A percentile compares a stretch with the other conserved stretches of the same genome.
Evolutionary conservation across 306 rosid species (phyloP).

Genomic region (Heteromeles arbutifolia): DNA sequence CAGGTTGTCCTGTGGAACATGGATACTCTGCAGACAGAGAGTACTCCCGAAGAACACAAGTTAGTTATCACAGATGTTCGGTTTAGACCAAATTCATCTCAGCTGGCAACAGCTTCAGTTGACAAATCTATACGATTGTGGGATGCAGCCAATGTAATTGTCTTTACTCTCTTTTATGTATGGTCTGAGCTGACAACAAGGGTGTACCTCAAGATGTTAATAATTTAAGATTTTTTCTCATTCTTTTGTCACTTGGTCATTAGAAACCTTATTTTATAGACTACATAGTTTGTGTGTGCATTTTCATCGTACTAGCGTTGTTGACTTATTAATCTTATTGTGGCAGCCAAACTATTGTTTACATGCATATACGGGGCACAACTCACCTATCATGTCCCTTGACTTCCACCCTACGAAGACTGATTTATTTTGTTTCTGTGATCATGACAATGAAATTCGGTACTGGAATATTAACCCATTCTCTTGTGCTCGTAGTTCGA

Average conservation of each 20-base stretch:
- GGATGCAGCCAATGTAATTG: slow-evolving; percentile 83
- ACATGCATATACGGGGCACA: slow-evolving; percentile 52
- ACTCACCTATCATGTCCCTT: slow-evolving; percentile 65
- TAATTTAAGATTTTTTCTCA: no score
- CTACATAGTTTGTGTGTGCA: not conserved
- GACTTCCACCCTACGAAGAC: slow-evolving; percentile 94
- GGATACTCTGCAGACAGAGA: slow-evolving; percentile 75
- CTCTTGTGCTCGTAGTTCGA: slow-evolving; percentile 49
- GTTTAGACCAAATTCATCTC: slow-evolving; percentile 84
- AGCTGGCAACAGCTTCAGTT: slow-evolving; percentile 83
- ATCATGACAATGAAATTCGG: slow-evolving; percentile 70
- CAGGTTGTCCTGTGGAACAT: slow-evolving; percentile 91
- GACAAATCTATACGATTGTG: slow-evolving; percentile 79
- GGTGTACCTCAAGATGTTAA: no score
- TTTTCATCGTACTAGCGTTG: not conserved
- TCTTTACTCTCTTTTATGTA: not conserved
- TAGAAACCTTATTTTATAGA: not conserved
- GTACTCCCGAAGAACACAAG: slow-evolving; percentile 68
- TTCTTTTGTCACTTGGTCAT: not conserved
- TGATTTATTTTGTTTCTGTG: slow-evolving; percentile 80
- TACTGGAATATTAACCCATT: slow-evolving; percentile 60
- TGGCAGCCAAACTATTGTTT: slow-evolving; percentile 70
- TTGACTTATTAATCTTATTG: slow-evolving; percentile 9
- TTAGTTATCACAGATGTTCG: slow-evolving; percentile 81
- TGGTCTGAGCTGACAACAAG: not conserved